phyloP scores from a whole-genome alignment of 2,329 filamentous ascomycete genomes.

The Cordyceps militaris region DNA sequence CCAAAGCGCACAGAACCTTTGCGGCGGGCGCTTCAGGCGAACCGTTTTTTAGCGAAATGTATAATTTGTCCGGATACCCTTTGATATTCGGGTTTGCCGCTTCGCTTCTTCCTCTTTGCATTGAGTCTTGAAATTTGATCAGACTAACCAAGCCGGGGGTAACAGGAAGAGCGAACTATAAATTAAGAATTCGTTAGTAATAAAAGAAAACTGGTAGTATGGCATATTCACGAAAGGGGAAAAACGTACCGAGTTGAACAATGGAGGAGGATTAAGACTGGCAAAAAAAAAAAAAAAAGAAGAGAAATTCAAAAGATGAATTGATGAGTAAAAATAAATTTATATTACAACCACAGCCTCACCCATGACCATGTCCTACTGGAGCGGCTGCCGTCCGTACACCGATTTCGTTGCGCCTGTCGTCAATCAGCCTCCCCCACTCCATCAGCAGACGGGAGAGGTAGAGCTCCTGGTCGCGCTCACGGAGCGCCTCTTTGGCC shows the following conservation, averaged over 20 bases:
- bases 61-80: neutral
- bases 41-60: neutral
- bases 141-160: too few relatives aligned
- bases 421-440: slow-evolving; percentile 65
- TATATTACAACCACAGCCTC: neutral
- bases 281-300: too few relatives aligned
- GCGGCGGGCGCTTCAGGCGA: neutral
- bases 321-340: too few relatives aligned
- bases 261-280: too few relatives aligned
- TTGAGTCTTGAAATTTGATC: too few relatives aligned
- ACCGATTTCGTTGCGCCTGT: slow-evolving; percentile 44
- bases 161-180: too few relatives aligned
- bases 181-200: too few relatives aligned
- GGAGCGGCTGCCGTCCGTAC: slow-evolving; percentile 1
- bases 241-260: too few relatives aligned
- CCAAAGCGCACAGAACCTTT: slow-evolving; percentile 1
- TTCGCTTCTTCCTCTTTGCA: neutral
- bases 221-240: too few relatives aligned
- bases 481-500: slow-evolving; percentile 55
- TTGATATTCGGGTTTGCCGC: neutral
- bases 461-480: slow-evolving; percentile 75
- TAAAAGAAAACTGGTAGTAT: too few relatives aligned
- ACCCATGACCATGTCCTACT: neutral
- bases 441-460: slow-evolving; percentile 71
- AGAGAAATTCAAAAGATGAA: too few relatives aligned